phyloP scores from a whole-genome alignment of 495 filamentous ascomycete species.

The Penicillium pulvis region DNA sequence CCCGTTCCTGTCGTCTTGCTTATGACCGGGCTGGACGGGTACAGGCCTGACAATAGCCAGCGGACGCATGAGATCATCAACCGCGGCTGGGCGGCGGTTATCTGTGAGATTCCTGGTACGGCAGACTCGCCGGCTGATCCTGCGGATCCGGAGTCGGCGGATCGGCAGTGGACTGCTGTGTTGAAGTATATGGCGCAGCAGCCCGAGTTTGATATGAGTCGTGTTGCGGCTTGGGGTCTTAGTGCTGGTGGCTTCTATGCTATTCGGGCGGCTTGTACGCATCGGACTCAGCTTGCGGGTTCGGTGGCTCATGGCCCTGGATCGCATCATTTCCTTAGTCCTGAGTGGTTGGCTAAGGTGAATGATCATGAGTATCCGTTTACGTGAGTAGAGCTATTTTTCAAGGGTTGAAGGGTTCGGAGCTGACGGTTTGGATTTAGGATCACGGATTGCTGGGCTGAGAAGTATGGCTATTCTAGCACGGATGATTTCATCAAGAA shows the following conservation, averaged over 20 bases:
- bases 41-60: slow-evolving; percentile 75
- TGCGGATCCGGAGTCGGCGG: slow-evolving; percentile 51
- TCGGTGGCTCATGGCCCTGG: slow-evolving; percentile 74
- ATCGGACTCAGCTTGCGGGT: slow-evolving; percentile 58
- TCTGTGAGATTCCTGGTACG: slow-evolving; percentile 78
- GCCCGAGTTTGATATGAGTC: slow-evolving; percentile 60
- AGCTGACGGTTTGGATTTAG: slow-evolving; percentile 31
- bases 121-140: slow-evolving; percentile 73
- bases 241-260: slow-evolving; percentile 79
- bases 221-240: slow-evolving; percentile 70
- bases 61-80: slow-evolving; percentile 66
- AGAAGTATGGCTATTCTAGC: slow-evolving; percentile 69
- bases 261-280: slow-evolving; percentile 71
- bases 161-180: slow-evolving; percentile 57
- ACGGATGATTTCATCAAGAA: slow-evolving; percentile 61
- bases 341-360: slow-evolving; percentile 64
- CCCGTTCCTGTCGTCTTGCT: slow-evolving; percentile 65
- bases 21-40: slow-evolving; percentile 77
- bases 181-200: slow-evolving; percentile 65
- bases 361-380: slow-evolving; percentile 83
- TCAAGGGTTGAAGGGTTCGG: neutral
- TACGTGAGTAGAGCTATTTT: slow-evolving; percentile 43
- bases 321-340: slow-evolving; percentile 66
- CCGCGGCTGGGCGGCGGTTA: slow-evolving; percentile 61
- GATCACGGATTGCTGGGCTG: slow-evolving; percentile 63